Base-by-base conservation (phyloP, 768 basidiomycete species). In the Boletus reticulatus region DNA sequence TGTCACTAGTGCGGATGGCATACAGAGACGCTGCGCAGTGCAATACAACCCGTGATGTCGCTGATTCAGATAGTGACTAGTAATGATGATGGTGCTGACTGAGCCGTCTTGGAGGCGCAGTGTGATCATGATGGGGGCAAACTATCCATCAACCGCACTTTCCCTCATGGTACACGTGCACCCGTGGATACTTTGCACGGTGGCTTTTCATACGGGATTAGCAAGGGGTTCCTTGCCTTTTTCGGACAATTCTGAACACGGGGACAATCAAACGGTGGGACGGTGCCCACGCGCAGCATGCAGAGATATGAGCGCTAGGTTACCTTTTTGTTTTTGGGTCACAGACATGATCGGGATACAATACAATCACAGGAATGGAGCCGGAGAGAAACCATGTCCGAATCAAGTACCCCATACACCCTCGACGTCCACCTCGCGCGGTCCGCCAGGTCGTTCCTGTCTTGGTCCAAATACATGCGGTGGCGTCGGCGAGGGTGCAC, bases 391-490 rank as follows among this genome's bases (percentile, higher is more conserved):
- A 17, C n/a, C 0, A 20, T 3, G 13, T 19, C 46, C 12, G n/a
- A 10, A 45, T 69, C 54, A 62, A 20, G 57, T n/a, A 31, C 68
- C 69, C 78, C 77, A 78, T 2, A 73, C 62, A 7, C 61, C 71
- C 48, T 78, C 77, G 0, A 73, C 72, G 38, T 78, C 75, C 8
- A 81, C 69, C 61, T 80, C 80, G 34, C 77, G 68, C 2, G 80
- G 64, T 16, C 63, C 51, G 8, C 24, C 61, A 8, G 22, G 41
- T 1, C 31, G 48, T 27, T 59, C 56, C 49, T 57, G 51, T 3
- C 48, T 34, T 36, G 36, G n/a, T 1, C 31, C 59, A 3, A 32
- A n/a, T 3, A 27, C 60, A 1, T 32, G 52, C n/a, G 43, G 22
- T 4, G 53, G 44, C 12, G 50, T 19, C 1, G 24, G 11, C 31